Conservation (phyloP, 768 basidiomycete species). For the Trametes coccinea region DNA sequence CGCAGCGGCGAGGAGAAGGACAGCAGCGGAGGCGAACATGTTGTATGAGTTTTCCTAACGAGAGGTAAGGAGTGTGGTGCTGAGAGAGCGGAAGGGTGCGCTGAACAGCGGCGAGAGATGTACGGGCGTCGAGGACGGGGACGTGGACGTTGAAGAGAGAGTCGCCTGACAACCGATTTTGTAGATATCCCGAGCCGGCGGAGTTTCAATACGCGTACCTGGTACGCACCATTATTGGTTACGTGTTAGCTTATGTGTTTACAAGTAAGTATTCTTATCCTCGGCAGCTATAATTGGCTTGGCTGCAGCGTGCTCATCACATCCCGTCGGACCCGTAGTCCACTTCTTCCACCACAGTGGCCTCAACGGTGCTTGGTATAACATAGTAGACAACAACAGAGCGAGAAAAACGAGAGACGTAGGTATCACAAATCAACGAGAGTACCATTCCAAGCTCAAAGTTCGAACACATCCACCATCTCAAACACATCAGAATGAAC, state of each 20-base stretch:
- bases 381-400: not conserved
- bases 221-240: not conserved
- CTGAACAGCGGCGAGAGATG: constrained; percentile 22
- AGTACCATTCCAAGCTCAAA: not conserved
- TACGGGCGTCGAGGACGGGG: constrained; percentile 18
- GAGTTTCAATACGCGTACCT: constrained; percentile 16
- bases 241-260: not conserved
- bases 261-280: constrained; percentile 1
- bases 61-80: constrained; percentile 35
- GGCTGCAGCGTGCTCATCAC: not conserved
- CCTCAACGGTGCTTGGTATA: not conserved
- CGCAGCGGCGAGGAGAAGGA: constrained; percentile 47
- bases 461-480: not conserved
- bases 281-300: constrained; percentile 5
- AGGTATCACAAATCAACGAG: not conserved
- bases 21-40: constrained; percentile 55
- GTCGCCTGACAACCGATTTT: constrained; percentile 21
- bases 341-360: not conserved
- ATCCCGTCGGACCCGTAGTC: not conserved
- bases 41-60: constrained; percentile 26
- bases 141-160: constrained; percentile 9
- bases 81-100: constrained; percentile 39
- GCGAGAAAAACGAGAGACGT: not conserved
- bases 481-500: not conserved
- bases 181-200: constrained; percentile 6